Conservation (phyloP, 2,329 filamentous ascomycete species). For the Trichoderma brevicompactum region DNA sequence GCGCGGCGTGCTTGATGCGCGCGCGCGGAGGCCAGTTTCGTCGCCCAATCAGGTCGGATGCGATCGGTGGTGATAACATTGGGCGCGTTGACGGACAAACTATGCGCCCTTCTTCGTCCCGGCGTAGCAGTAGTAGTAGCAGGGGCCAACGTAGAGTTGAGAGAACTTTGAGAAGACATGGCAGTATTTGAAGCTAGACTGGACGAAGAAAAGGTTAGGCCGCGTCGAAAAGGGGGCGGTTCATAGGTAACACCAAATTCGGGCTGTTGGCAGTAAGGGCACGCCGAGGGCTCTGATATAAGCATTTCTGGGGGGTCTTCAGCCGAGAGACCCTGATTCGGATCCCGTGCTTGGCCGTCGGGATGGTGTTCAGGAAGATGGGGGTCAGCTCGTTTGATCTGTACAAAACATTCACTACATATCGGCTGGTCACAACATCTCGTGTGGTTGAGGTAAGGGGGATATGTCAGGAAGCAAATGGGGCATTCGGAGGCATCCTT, state of each 20-base stretch:
- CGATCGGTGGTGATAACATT: slow-evolving; percentile 91
- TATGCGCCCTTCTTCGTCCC: slow-evolving; percentile 56
- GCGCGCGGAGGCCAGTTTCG: slow-evolving; percentile 82
- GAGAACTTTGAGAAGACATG: slow-evolving; percentile 84
- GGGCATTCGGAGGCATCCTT: slow-evolving; percentile 90
- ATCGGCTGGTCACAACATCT: slow-evolving; percentile 95
- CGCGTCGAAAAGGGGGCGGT: slow-evolving; percentile 83
- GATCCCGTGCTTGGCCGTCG: slow-evolving; percentile 47
- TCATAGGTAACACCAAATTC: slow-evolving; percentile 98
- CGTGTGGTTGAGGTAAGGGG: slow-evolving; percentile 90
- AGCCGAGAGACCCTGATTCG: slow-evolving; percentile 45
- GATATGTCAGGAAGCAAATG: slow-evolving; percentile 96
- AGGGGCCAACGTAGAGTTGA: slow-evolving; percentile 63
- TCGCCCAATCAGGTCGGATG: slow-evolving; percentile 91
- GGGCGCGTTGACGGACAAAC: slow-evolving; percentile 79
- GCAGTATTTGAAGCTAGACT: slow-evolving; percentile 59
- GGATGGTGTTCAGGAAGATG: slow-evolving; percentile 80
- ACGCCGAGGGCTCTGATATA: slow-evolving; percentile 87
- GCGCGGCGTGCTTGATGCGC: slow-evolving; percentile 84
- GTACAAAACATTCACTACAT: slow-evolving; percentile 98
- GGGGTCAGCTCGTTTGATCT: slow-evolving; percentile 93
- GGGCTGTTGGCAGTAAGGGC: slow-evolving; percentile 91
- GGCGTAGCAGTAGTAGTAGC: slow-evolving; percentile 42
- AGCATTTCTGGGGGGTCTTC: slow-evolving; percentile 66
- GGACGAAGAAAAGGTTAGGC: slow-evolving; percentile 67